Base-by-base conservation (phyloP, 257 asterid species). In the Solanum chaucha region DNA sequence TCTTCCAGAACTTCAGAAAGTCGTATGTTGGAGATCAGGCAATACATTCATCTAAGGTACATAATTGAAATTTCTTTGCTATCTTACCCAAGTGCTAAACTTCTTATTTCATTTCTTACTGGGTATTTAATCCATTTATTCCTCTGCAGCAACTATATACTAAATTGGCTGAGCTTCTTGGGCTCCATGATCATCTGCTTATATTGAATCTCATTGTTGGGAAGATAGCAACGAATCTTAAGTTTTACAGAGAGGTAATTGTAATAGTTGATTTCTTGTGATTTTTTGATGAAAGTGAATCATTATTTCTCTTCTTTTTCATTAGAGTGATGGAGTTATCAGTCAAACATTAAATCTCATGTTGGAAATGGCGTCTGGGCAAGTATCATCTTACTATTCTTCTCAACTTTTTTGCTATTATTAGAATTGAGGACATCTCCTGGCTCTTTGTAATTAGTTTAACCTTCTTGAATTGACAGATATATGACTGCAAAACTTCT, bases 291-390 rank as follows among this genome's bases (percentile, higher is more conserved):
- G 15, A 41, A 32, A 19, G 19, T 51, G 40, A 80, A 71, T 82
- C 85, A 59, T 67, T 70, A 48, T 41, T 20, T 83, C 86, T 85
- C 73, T 61, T 85, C 68, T 48, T 86, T 58, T 64, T 86, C 65
- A 72, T 88, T 93, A 96, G 99, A 89, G 98, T 67, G 99, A 95
- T 92, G 99, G 93, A 88, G 98, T 96, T 84, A 93, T 96, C 64
- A 96, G 92, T 88, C 99, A 97, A 85, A 95, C 99, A 74, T 89
- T 97, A 91, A 96, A 95, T 88, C 92, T 97, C 90, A 94, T 97
- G 92, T 91, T 94, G 93, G 99, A 95, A 92, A 94, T 97, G 91
- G 97, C 99, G 61, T 93, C 99, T 87, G 99, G 99, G 99, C 95
- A 88, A 85, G 96, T 90, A 75, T 75, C 85, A 90, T 40, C 36